Evolutionary conservation across 2,329 filamentous ascomycete species (phyloP), one percentile per base, ranked within the genome.

Genomic region (Orbilia oligospora): DNA sequence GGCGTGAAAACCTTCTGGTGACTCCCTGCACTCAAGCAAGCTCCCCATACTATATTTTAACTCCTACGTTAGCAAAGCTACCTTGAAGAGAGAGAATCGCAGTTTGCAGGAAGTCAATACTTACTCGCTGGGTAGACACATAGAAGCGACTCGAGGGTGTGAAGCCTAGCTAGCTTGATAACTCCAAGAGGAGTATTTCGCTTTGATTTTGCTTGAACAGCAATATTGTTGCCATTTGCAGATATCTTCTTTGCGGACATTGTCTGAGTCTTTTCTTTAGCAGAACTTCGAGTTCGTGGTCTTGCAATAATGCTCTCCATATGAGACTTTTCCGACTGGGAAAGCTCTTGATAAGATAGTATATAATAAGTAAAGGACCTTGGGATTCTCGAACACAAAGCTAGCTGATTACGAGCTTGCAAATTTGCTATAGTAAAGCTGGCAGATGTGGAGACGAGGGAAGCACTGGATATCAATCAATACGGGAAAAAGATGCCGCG

Each of bases 41-140:
- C 61, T 48, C 61, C 61, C 61, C 41, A 65, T 49, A 65, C 61
- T 65, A 30, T 18, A 41, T 14, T 41, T 44, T 20, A 9, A 12
- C 10, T 44, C 10, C 8, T 33, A 4, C 49, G n/a, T 65, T 20
- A 65, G 61, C 61, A 46, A 44, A 46, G 2, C 16, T 41, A 36
- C 16, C 9, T 20, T 22, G n/a, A 51, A 20, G 5, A 36, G 49
- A 20, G 5, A 36, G 36, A 30, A 6, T 10, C 5, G 33, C n/a
- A 36, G 14, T 22, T 14, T 16, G 20, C 18, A 24, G 30, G 6
- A 44, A 44, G 20, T 24, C 24, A 30, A 27, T 30, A 69, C 65
- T 56, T 18, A 69, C 65, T 69, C 22, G 65, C 65, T 30, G 65
- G 65, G n/a, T 69, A 69, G 38, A 69, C 65, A 41, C 65, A 69